These are phyloP conservation scores for Voacanga thouarsii DNA, from an alignment of 257 asterid species.

Conservation along the genomic window DNA sequence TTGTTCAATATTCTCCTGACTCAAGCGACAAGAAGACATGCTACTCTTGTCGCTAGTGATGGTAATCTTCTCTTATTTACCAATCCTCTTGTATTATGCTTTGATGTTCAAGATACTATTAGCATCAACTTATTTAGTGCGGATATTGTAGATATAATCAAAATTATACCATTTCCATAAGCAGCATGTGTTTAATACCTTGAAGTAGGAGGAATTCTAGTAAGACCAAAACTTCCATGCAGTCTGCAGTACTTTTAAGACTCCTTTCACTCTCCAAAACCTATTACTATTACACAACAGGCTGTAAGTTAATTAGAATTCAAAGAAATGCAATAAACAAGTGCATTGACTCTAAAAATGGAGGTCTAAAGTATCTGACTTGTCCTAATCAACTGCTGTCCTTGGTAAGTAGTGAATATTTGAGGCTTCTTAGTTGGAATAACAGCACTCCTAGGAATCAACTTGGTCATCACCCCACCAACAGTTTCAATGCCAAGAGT, in stretches of 20 bases:
- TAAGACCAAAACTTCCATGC: conserved; percentile 85
- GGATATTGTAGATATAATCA: neutral
- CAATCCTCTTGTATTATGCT: too few species aligned
- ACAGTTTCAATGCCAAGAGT: conserved; percentile 90
- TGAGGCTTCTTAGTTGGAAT: conserved; percentile 79
- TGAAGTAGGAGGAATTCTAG: conserved; percentile 92
- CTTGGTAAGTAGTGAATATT: conserved; percentile 83
- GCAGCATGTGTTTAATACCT: conserved; percentile 36
- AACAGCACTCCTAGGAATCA: conserved; percentile 79
- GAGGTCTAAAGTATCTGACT: neutral
- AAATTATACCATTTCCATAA: neutral
- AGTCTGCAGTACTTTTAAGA: conserved; percentile 83
- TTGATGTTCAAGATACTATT: too few species aligned
- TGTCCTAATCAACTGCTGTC: conserved; percentile 49
- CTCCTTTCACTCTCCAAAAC: conserved; percentile 97
- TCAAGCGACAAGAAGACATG: too few species aligned
- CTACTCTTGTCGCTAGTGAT: too few species aligned
- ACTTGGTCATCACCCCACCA: conserved; percentile 94
- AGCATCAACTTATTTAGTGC: too few species aligned
- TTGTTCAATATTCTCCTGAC: too few species aligned
- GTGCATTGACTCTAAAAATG: neutral
- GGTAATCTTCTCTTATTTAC: too few species aligned
- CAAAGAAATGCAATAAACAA: neutral
- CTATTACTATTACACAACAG: conserved; percentile 27
- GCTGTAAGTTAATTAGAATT: neutral